Conservation (phyloP, 441 rosid genomes). For the Isatis lusitanica region DNA sequence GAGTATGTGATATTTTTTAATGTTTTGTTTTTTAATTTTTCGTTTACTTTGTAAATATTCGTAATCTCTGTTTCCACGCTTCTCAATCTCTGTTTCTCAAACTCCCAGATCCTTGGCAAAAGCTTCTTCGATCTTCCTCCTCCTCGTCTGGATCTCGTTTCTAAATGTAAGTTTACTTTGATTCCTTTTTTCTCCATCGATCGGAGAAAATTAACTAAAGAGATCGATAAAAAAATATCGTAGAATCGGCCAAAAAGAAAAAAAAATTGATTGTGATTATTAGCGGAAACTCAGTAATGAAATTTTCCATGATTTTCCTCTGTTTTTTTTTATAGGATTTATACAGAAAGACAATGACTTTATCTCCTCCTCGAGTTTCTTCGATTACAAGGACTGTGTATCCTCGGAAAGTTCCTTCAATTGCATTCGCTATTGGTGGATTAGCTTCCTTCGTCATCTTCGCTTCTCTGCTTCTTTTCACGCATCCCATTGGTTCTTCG, state of each 20-base stretch:
- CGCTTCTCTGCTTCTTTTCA: constrained; percentile 63
- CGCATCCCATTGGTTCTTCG: constrained; percentile 56
- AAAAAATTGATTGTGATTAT: not conserved
- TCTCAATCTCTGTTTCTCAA: too few species aligned
- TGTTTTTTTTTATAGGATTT: not conserved
- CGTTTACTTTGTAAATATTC: too few species aligned
- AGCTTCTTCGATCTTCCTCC: not conserved
- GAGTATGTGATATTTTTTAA: too few species aligned
- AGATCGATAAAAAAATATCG: not conserved
- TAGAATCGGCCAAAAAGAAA: not conserved
- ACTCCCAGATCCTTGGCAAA: too few species aligned
- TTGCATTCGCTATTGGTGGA: constrained; percentile 50
- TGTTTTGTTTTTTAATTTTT: too few species aligned
- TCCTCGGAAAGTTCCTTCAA: constrained; percentile 58
- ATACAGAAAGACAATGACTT: constrained; percentile 41
- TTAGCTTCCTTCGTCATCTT: constrained; percentile 60
- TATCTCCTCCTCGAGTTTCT: constrained; percentile 51
- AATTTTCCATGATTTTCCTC: not conserved
- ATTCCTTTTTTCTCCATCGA: not conserved
- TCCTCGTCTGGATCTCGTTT: not conserved
- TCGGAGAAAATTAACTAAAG: not conserved
- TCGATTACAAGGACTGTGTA: constrained; percentile 35
- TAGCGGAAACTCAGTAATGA: not conserved
- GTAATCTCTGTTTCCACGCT: too few species aligned
- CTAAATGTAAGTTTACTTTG: not conserved